Conservation (phyloP, 805 yeast species). For the Metschnikowia amazonensis region DNA sequence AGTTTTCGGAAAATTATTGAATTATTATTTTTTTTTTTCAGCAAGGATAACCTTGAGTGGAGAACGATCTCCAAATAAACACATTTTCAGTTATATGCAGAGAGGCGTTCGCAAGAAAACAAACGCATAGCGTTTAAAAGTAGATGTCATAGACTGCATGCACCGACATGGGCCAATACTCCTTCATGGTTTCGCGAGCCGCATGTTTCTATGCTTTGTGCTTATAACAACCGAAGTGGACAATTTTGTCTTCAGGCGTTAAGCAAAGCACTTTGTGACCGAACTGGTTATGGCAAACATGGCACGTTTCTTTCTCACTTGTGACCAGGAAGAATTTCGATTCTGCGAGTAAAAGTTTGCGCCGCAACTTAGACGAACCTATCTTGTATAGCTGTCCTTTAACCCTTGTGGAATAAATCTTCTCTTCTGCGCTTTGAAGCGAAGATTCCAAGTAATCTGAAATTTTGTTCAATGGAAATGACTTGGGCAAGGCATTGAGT, state of each 20-base stretch:
- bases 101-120: slow-evolving; percentile 6
- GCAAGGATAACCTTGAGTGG: slow-evolving; percentile 5
- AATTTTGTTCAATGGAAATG: slow-evolving; percentile 44
- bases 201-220: neutral
- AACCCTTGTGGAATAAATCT: slow-evolving; percentile 39
- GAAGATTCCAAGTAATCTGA: slow-evolving; percentile 43
- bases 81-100: slow-evolving; percentile 5
- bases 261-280: slow-evolving; percentile 53
- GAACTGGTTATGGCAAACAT: slow-evolving; percentile 53
- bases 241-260: slow-evolving; percentile 41
- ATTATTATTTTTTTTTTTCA: neutral
- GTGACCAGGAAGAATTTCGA: slow-evolving; percentile 36
- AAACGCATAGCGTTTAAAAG: slow-evolving; percentile 4
- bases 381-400: slow-evolving; percentile 51
- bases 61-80: slow-evolving; percentile 4
- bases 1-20: neutral
- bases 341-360: slow-evolving; percentile 37
- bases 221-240: slow-evolving; percentile 55
- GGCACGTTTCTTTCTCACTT: slow-evolving; percentile 45
- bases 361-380: slow-evolving; percentile 46
- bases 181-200: neutral
- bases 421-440: slow-evolving; percentile 38
- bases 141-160: slow-evolving; percentile 4
- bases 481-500: slow-evolving; percentile 49
- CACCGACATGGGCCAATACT: neutral